Evolutionary conservation across 345 rosid genomes (phyloP).

Genomic region (Iberis pinnata): DNA sequence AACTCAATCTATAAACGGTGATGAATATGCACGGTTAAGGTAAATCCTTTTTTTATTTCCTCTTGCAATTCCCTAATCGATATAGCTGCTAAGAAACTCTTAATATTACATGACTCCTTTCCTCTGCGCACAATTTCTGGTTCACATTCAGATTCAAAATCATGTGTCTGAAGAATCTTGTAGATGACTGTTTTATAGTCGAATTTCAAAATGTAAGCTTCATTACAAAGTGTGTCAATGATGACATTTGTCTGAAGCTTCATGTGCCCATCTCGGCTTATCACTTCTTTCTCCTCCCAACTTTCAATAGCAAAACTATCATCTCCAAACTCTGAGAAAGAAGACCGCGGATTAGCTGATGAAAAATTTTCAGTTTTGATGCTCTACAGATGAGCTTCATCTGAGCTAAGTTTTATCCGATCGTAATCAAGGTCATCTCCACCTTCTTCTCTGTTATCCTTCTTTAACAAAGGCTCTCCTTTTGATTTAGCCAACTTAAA

Average conservation of each 20-base stretch:
- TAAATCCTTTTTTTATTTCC: constrained; percentile 55
- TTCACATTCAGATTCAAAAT: background rate
- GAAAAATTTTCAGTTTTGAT: constrained; percentile 36
- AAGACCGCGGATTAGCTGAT: constrained; percentile 31
- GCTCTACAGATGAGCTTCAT: constrained; percentile 47
- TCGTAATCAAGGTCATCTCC: constrained; percentile 60
- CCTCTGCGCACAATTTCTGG: constrained; percentile 38
- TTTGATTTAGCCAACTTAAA: constrained; percentile 40
- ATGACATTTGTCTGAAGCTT: constrained; percentile 50
- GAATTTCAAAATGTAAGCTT: constrained; percentile 52
- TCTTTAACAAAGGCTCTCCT: constrained; percentile 55
- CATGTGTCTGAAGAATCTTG: constrained; percentile 17
- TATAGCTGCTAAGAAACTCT: constrained; percentile 61
- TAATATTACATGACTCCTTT: constrained; percentile 51
- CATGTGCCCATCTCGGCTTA: constrained; percentile 52
- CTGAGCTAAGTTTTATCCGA: constrained; percentile 56
- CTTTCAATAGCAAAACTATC: constrained; percentile 51
- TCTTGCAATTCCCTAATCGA: constrained; percentile 53
- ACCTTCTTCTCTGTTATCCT: constrained; percentile 48
- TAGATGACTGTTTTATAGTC: constrained; percentile 39
- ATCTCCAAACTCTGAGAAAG: constrained; percentile 53
- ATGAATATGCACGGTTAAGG: constrained; percentile 48
- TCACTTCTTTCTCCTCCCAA: constrained; percentile 56
- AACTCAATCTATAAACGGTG: constrained; percentile 59
- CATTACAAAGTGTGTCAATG: constrained; percentile 54